Base-by-base conservation (phyloP, 2,329 filamentous ascomycete genomes). In the Sporothrix luriei region DNA sequence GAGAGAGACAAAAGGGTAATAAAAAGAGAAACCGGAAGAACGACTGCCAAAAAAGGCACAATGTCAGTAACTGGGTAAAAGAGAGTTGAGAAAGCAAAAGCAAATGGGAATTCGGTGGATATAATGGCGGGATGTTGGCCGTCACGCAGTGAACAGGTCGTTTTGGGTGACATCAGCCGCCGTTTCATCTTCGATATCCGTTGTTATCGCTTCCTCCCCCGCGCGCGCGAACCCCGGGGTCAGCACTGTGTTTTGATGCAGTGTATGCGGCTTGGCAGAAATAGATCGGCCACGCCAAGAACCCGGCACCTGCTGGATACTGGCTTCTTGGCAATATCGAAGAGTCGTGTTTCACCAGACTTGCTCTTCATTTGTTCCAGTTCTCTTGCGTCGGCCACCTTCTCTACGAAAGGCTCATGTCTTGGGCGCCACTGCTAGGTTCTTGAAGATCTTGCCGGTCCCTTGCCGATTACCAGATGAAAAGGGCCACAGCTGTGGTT, bases 131-230 rank as follows among this genome's bases (percentile, higher is more conserved):
- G 40, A 33, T 57, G 26, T 29, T 57, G 51, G 51, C n/a, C 51
- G 48, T 14, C 43, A 67, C 46, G 26, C 24, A 14, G 19, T 29
- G 26, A 57, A 19, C 21, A 40, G 4, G 29, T 43, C 46, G 55
- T 62, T 61, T 62, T 49, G 54, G 68, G 49, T 54, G 68, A 72
- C 61, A 72, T 72, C 70, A 70, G 71, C 71, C 71, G 71, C 66
- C 16, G 71, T 72, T 72, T 72, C 69, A 72, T 64, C 48, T 70
- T 66, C 55, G 46, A 54, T 55, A 48, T 21, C 24, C 59, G n/a
- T 46, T 40, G 49, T 46, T 33, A 26, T 62, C 52, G 64, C 38
- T 51, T 33, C 16, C 29, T 10, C 40, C 29, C 16, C 59, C 62
- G n/a, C 55, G 40, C 43, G 49, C 29, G 52, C 26, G 26, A 7